A percentile compares a stretch with the other conserved stretches of the same genome.
These are phyloP conservation scores for Melanogaster broomeanus DNA, from an alignment of 768 basidiomycete genomes.

Conservation along the genomic window DNA sequence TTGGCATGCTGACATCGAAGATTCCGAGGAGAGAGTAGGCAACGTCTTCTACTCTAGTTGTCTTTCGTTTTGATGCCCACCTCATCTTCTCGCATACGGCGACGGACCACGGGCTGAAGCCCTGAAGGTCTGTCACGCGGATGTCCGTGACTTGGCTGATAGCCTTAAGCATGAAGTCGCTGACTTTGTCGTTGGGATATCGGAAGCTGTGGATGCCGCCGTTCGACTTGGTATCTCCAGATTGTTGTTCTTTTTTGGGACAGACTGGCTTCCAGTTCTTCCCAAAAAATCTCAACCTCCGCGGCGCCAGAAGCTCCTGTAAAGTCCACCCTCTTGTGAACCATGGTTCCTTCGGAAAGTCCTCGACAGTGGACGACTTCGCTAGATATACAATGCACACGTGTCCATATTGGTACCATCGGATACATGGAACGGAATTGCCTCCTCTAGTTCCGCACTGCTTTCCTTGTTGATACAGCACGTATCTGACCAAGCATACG, in stretches of 20 bases:
- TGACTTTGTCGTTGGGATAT: slow-evolving; percentile 23
- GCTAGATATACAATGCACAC: slow-evolving; percentile 26
- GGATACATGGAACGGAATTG: slow-evolving; percentile 22
- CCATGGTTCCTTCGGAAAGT: slow-evolving; percentile 25
- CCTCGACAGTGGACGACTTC: slow-evolving; percentile 20
- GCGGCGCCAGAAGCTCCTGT: slow-evolving; percentile 22
- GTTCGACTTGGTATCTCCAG: slow-evolving; percentile 9
- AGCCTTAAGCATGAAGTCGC: slow-evolving; percentile 12
- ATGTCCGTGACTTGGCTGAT: slow-evolving; percentile 21
- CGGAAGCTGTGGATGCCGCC: not conserved
- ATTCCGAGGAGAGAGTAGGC: slow-evolving; percentile 27
- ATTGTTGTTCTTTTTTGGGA: slow-evolving; percentile 19
- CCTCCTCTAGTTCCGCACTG: slow-evolving; percentile 28
- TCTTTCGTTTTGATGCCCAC: slow-evolving; percentile 23
- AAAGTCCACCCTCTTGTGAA: slow-evolving; percentile 24
- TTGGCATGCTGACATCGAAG: slow-evolving; percentile 20
- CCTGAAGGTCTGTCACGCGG: slow-evolving; percentile 20
- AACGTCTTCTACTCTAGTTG: slow-evolving; percentile 23
- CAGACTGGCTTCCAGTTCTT: slow-evolving; percentile 23
- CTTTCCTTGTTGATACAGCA: slow-evolving; percentile 31
- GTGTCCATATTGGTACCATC: slow-evolving; percentile 25
- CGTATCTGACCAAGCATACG: slow-evolving; percentile 30
- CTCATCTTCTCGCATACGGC: slow-evolving; percentile 24
- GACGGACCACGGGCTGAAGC: slow-evolving; percentile 18
- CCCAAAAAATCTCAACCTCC: slow-evolving; percentile 26